These are phyloP conservation scores for Thraustotheca clavata DNA, from an alignment of 352 stramenopile genomes.

Conservation along the genomic window DNA sequence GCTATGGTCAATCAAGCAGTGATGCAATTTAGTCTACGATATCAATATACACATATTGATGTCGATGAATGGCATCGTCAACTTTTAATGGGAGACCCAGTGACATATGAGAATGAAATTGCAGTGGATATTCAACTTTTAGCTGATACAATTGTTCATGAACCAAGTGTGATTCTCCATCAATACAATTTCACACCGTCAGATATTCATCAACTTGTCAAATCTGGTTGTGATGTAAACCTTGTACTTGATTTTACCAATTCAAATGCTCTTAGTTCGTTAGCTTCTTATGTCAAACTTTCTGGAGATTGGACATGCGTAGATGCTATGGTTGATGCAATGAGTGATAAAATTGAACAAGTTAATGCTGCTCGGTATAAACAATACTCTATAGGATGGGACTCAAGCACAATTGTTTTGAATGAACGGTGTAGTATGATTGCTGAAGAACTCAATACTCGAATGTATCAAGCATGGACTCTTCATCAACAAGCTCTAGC, in stretches of 20 bases:
- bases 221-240: not conserved
- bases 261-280: not conserved
- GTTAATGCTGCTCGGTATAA: not conserved
- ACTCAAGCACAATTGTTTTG: not conserved
- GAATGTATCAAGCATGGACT: conserved; percentile 8
- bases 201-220: conserved; percentile 3
- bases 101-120: not conserved
- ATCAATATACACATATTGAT: conserved; percentile 9
- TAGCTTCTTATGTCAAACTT: not conserved
- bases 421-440: conserved; percentile 16
- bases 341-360: not conserved
- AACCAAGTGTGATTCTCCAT: not conserved
- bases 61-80: conserved; percentile 5
- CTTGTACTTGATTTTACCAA: conserved; percentile 8
- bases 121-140: not conserved
- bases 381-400: not conserved
- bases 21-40: not conserved
- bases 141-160: not conserved
- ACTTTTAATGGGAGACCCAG: not conserved
- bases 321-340: conserved; percentile 8
- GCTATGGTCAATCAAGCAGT: not conserved
- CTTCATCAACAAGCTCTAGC: not conserved
- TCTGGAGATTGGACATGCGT: not conserved
- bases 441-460: not conserved
- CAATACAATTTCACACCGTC: not conserved